Evolutionary conservation across 257 asterid genomes (phyloP).

Genomic region (Solanum gracilifrons): DNA sequence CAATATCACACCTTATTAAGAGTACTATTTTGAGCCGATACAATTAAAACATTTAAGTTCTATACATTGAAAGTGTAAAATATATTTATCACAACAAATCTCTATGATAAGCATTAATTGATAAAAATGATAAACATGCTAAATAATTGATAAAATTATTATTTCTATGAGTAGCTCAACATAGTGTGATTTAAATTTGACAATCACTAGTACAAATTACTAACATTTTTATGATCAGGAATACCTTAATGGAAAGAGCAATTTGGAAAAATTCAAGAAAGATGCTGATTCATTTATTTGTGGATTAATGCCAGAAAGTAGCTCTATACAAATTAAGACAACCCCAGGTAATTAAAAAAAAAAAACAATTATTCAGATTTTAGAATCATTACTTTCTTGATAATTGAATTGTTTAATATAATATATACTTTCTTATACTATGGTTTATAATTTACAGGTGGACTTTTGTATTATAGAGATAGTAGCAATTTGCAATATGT

Average conservation of each 20-base stretch:
- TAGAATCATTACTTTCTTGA: not conserved
- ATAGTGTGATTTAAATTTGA: not conserved
- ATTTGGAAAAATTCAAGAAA: conserved; percentile 37
- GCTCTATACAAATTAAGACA: conserved; percentile 45
- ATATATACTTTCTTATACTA: not conserved
- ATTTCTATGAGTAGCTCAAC: not conserved
- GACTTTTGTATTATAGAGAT: conserved; percentile 54
- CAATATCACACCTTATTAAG: not conserved
- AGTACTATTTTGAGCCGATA: not conserved
- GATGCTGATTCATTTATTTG: conserved; percentile 66
- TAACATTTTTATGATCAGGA: conserved; percentile 28
- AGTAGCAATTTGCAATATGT: conserved; percentile 66
- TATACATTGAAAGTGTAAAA: not conserved
- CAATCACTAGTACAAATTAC: not conserved
- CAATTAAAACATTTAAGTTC: not conserved
- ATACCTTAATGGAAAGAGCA: conserved; percentile 34
- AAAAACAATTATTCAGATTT: not conserved
- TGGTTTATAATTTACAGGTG: conserved; percentile 39
- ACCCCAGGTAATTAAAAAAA: conserved; percentile 58
- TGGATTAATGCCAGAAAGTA: conserved; percentile 65
- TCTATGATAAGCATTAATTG: not conserved
- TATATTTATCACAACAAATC: not conserved
- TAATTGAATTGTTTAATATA: not conserved
- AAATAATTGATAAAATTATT: not conserved
- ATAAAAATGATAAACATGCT: not conserved